Conservation (phyloP, 352 stramenopile species). For the Phytophthora sansomeana region DNA sequence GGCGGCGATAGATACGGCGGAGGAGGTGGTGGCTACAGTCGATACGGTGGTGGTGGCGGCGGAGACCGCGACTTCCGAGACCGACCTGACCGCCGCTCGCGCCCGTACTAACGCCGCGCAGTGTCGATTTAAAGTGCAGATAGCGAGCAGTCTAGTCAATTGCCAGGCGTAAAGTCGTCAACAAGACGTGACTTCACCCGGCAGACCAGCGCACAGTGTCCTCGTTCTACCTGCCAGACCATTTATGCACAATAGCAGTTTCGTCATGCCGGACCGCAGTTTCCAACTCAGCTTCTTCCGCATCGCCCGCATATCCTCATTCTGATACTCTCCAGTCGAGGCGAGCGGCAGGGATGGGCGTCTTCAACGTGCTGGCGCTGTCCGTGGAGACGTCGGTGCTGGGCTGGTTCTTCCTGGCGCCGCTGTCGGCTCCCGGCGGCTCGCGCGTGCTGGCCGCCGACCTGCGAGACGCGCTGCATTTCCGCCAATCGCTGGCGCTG, state of each 20-base stretch:
- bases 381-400: conserved; percentile 62
- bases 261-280: conserved; percentile 5
- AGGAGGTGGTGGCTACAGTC: conserved; percentile 39
- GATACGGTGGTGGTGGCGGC: conserved; percentile 38
- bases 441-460: conserved; percentile 47
- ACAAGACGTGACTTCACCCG: conserved; percentile 1
- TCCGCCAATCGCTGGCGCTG: conserved; percentile 74
- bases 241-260: conserved; percentile 1
- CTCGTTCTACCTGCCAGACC: not conserved
- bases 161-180: conserved; percentile 10
- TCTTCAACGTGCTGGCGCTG: conserved; percentile 74
- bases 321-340: not conserved
- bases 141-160: conserved; percentile 22
- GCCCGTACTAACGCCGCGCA: conserved; percentile 58
- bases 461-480: conserved; percentile 45
- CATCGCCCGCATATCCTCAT: conserved; percentile 8
- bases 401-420: conserved; percentile 61
- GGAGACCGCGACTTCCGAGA: conserved; percentile 58
- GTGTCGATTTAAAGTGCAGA: conserved; percentile 25
- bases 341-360: conserved; percentile 56
- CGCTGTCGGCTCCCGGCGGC: conserved; percentile 40
- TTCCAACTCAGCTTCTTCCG: conserved; percentile 32
- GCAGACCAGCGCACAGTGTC: conserved; percentile 8
- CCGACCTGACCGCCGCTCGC: conserved; percentile 60
- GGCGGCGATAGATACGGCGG: conserved; percentile 48